These are phyloP conservation scores for Tylopilus balloui DNA, from an alignment of 768 basidiomycete genomes.

Conservation along the genomic window DNA sequence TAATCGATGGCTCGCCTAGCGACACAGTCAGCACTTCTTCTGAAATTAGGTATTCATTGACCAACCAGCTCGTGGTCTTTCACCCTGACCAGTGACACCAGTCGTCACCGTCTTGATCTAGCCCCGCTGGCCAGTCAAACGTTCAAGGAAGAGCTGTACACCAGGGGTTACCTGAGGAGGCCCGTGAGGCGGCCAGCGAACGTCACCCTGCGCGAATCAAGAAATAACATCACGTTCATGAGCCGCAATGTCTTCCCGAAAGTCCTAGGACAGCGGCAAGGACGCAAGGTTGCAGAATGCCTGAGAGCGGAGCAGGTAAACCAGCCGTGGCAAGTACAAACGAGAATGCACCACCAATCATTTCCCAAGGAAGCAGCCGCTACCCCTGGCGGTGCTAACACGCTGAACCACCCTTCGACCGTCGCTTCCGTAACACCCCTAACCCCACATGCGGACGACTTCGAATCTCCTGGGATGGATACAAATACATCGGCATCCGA, in stretches of 20 bases:
- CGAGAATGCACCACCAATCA: neutral
- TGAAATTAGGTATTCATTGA: constrained; percentile 12
- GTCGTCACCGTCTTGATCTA: constrained; percentile 7
- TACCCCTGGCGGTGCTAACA: neutral
- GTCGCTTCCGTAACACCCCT: constrained; percentile 11
- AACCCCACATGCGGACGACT: neutral
- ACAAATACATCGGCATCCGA: constrained; percentile 11
- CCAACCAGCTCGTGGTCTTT: neutral
- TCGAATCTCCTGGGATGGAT: constrained; percentile 12
- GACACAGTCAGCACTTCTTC: neutral
- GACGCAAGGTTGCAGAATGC: constrained; percentile 13
- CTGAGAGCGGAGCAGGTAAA: constrained; percentile 18
- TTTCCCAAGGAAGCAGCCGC: constrained; percentile 4
- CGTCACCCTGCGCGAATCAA: constrained; percentile 1
- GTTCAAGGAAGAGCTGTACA: constrained; percentile 28
- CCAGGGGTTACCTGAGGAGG: constrained; percentile 24
- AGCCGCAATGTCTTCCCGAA: constrained; percentile 9
- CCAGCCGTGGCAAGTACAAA: neutral
- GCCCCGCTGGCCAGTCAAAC: constrained; percentile 27
- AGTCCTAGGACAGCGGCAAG: constrained; percentile 20
- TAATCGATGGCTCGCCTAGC: neutral
- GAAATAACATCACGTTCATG: neutral
- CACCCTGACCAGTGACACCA: constrained; percentile 5
- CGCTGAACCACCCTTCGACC: constrained; percentile 1
- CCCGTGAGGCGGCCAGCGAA: constrained; percentile 11